phyloP scores from a whole-genome alignment of 140 eudicot species.

The Oenanthe javanica region DNA sequence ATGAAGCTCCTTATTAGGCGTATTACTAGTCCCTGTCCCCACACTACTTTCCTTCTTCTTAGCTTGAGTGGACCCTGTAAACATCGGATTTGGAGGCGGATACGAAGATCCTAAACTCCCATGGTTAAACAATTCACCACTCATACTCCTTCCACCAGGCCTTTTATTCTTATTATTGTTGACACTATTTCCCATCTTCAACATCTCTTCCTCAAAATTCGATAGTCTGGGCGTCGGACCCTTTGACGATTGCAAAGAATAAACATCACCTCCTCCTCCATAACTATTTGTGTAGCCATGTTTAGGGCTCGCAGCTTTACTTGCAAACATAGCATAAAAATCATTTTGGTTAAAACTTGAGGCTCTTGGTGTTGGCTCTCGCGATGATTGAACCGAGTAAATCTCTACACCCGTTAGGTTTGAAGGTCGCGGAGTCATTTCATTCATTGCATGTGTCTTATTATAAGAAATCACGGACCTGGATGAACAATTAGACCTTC shows the following conservation, averaged over 20 bases:
- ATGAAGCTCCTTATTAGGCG: constrained; percentile 60
- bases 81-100: constrained; percentile 43
- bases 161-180: constrained; percentile 26
- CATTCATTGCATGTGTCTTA: constrained; percentile 29
- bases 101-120: constrained; percentile 4
- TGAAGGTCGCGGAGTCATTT: constrained; percentile 68
- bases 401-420: constrained; percentile 89
- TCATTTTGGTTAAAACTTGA: constrained; percentile 90
- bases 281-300: constrained; percentile 61
- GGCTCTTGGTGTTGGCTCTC: constrained; percentile 92
- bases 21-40: constrained; percentile 11
- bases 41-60: constrained; percentile 47
- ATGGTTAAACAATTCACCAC: constrained; percentile 51
- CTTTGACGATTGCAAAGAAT: constrained; percentile 79
- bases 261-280: constrained; percentile 56
- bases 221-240: constrained; percentile 85
- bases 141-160: constrained; percentile 52
- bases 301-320: constrained; percentile 76
- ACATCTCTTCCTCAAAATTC: constrained; percentile 82
- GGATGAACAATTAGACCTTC: constrained; percentile 56
- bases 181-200: constrained; percentile 33
- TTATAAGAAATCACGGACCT: constrained; percentile 48
- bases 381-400: constrained; percentile 74
- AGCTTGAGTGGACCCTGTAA: constrained; percentile 20
- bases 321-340: constrained; percentile 72